Percentiles rank a stretch among this genome's conserved stretches.
Evolutionary conservation across 2,329 filamentous ascomycete species (phyloP).

Genomic region (Penicillium aurantiogriseum): DNA sequence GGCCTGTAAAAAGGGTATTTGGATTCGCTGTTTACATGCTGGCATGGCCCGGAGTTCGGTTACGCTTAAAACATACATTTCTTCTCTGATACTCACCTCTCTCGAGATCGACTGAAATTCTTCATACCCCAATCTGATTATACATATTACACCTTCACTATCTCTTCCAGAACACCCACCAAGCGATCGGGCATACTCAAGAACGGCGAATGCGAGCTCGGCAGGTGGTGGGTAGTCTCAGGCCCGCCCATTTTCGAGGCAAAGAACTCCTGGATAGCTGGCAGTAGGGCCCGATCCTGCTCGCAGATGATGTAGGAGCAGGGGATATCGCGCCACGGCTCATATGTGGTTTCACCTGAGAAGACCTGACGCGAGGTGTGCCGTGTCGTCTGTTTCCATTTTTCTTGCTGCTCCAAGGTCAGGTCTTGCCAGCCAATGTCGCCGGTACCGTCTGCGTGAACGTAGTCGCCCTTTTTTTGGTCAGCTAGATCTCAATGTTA

Average conservation of each 20-base stretch:
- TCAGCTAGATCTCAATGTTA: not conserved
- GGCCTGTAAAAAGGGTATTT: slow-evolving; percentile 35
- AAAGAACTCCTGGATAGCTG: slow-evolving; percentile 33
- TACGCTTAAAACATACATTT: slow-evolving; percentile 11
- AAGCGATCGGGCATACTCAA: slow-evolving; percentile 38
- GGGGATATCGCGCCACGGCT: slow-evolving; percentile 38
- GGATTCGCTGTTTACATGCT: slow-evolving; percentile 19
- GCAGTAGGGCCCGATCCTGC: slow-evolving; percentile 36
- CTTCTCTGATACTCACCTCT: not conserved
- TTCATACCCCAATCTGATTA: slow-evolving; percentile 3
- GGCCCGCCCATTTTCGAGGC: slow-evolving; percentile 25
- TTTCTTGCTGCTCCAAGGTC: slow-evolving; percentile 19
- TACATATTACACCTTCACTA: slow-evolving; percentile 17
- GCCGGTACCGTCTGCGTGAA: slow-evolving; percentile 4
- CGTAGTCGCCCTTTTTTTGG: slow-evolving; percentile 18
- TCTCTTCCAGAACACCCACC: slow-evolving; percentile 31
- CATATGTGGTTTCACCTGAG: slow-evolving; percentile 24
- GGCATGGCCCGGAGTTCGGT: slow-evolving; percentile 28
- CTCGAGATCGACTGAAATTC: not conserved
- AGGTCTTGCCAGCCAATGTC: slow-evolving; percentile 34
- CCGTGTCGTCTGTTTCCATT: slow-evolving; percentile 23
- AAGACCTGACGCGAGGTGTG: slow-evolving; percentile 31
- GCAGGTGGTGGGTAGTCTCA: slow-evolving; percentile 32
- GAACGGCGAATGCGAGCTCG: slow-evolving; percentile 44
- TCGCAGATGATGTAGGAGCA: slow-evolving; percentile 39